Conservation (phyloP, 2,329 filamentous ascomycete genomes). For the Venturia effusa region DNA sequence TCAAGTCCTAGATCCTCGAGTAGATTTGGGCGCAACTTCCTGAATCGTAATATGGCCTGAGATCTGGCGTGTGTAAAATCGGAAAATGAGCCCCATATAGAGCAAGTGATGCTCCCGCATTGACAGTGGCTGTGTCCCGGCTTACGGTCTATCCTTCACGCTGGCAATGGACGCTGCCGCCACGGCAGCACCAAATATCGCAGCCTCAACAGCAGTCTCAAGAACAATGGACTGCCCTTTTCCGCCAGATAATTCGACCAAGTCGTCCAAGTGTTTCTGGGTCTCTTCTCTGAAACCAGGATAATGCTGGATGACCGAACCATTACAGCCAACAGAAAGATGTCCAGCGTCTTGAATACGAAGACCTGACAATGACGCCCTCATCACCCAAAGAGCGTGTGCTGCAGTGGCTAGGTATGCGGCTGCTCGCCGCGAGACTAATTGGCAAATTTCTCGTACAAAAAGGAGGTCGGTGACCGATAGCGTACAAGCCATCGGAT, state of each 20-base stretch:
- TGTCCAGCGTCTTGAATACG: not conserved
- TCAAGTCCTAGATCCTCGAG: not conserved
- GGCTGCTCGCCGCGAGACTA: constrained; percentile 48
- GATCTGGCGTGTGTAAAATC: not conserved
- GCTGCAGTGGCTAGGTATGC: constrained; percentile 53
- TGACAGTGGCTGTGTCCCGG: not conserved
- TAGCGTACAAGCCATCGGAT: constrained; percentile 36
- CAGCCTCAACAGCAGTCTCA: constrained; percentile 62
- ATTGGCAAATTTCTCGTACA: constrained; percentile 39
- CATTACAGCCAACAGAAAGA: constrained; percentile 60
- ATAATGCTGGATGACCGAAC: constrained; percentile 70
- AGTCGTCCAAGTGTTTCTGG: constrained; percentile 51
- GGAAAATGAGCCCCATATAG: not conserved
- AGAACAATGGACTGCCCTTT: constrained; percentile 43
- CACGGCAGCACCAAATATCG: constrained; percentile 64
- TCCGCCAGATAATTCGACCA: constrained; percentile 29
- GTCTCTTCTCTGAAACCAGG: constrained; percentile 53
- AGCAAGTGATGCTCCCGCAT: not conserved
- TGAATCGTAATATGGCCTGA: not conserved
- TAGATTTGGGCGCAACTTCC: not conserved
- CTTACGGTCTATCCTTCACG: not conserved
- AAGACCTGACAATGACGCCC: constrained; percentile 36
- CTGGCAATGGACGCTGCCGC: constrained; percentile 29
- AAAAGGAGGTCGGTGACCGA: constrained; percentile 42
- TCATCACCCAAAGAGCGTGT: constrained; percentile 49